Evolutionary conservation across 306 rosid genomes (phyloP), one percentile per base, ranked within the genome.

Genomic region (apple (Malus domestica)): DNA sequence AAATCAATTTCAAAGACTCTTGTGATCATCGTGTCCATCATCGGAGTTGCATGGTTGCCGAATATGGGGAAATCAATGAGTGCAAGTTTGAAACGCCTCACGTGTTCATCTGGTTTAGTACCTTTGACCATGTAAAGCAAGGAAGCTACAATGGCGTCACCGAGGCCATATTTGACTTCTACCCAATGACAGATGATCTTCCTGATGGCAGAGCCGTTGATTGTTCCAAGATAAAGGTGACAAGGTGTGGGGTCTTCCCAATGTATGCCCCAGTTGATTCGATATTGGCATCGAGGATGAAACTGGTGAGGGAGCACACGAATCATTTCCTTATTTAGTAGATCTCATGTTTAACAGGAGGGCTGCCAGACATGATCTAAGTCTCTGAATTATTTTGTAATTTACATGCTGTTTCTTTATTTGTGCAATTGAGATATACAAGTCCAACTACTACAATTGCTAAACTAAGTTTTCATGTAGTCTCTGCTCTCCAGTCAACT

Each of bases 81-180:
- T 10, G 0, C 20, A 16, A 52, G 18, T 52, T 52, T 16, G 20
- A 58, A 3, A 29, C 70, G 6, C 49, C 42, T 27, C 80, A 77
- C 38, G 30, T 77, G 46, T 59, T 57, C 38, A 2, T 70, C 68
- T 77, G 74, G 80, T 77, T 23, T 65, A 44, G 70, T 40, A 13
- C 58, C 58, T 4, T 52, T 52, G 58, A 52, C 20, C 20, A 52
- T 16, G 20, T 16, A 52, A 52, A 16, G 58, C 20, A 52, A 6
- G 20, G 19, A 52, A 52, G 16, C 19, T 52, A 18, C 58, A 13
- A 12, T 52, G 20, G 20, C 2, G 20, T 15, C 22, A 52, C 20
- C 20, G 4, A 12, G 9, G 58, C 58, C 58, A 12, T 0, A 33
- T 6, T 33, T 33, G 38, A 33, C 38, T 33, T 33, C 38, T 6